Percentiles rank a stretch among this genome's conserved stretches.
phyloP scores from a whole-genome alignment of 148 eudicot species.

The Amaranthus palmeri region DNA sequence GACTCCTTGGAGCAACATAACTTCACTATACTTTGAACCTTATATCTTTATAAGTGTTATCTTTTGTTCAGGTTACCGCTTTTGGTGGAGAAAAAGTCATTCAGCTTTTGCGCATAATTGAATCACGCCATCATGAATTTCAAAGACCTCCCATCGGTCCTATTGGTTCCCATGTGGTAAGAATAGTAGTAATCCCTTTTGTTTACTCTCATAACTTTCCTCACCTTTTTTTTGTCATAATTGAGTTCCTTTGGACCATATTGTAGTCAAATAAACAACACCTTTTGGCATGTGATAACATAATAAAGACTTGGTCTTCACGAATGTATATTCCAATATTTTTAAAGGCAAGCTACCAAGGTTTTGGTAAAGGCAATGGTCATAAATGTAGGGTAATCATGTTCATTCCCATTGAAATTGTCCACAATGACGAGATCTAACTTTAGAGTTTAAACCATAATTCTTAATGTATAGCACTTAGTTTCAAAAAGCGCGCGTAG shows the following conservation, averaged over 20 bases:
- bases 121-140: conserved; percentile 61
- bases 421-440: background rate
- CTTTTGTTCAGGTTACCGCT: conserved; percentile 68
- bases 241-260: background rate
- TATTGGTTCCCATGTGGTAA: conserved; percentile 83
- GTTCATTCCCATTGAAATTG: background rate
- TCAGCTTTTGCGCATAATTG: conserved; percentile 64
- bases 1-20: background rate
- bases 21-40: background rate
- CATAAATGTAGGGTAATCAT: background rate
- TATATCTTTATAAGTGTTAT: background rate
- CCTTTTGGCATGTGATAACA: background rate
- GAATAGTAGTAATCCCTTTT: conserved; percentile 9
- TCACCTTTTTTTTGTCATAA: background rate
- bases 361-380: background rate
- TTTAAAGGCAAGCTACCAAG: background rate
- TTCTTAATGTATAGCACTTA: too few relatives aligned
- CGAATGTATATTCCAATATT: background rate
- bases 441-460: too few relatives aligned
- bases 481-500: too few relatives aligned
- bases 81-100: conserved; percentile 76
- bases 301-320: background rate
- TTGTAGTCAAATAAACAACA: background rate
- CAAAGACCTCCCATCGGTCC: conserved; percentile 90
- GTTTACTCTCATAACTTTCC: background rate